A percentile compares a stretch with the other conserved stretches of the same genome.
phyloP scores from a whole-genome alignment of 768 basidiomycete genomes.

The Suillus clintonianus region DNA sequence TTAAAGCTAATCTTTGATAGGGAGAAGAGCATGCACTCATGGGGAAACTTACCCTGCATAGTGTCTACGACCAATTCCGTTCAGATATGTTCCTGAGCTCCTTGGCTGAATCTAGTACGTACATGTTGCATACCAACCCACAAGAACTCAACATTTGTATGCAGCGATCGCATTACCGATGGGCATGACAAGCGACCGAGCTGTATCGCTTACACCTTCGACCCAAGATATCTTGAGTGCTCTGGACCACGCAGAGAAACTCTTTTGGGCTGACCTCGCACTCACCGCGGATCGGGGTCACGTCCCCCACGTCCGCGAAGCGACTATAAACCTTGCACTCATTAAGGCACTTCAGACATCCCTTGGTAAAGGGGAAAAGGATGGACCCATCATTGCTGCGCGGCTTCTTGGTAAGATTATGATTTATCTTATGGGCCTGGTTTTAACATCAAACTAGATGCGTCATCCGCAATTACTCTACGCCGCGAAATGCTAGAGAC shows the following conservation, averaged over 20 bases:
- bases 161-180: conserved; percentile 83
- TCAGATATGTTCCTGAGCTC: conserved; percentile 90
- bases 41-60: conserved; percentile 76
- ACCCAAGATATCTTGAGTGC: conserved; percentile 59
- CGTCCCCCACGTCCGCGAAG: conserved; percentile 73
- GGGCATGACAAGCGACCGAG: conserved; percentile 60
- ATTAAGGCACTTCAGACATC: conserved; percentile 80
- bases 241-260: conserved; percentile 66
- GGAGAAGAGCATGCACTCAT: conserved; percentile 75
- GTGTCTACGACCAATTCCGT: conserved; percentile 76
- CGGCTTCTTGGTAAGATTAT: conserved; percentile 57
- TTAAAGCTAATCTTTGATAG: conserved; percentile 37
- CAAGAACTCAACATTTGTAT: conserved; percentile 11
- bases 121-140: background rate
- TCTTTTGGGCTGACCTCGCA: conserved; percentile 67
- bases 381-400: conserved; percentile 57
- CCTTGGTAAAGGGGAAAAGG: conserved; percentile 59
- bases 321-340: conserved; percentile 67
- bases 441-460: conserved; percentile 48
- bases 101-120: conserved; percentile 85
- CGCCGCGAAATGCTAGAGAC: conserved; percentile 86
- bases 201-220: conserved; percentile 40
- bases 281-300: conserved; percentile 58
- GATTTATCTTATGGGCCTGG: background rate
- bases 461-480: conserved; percentile 74